Evolutionary conservation across 805 yeast species (phyloP).

Genomic region (Tanozyma kutaoensis): DNA sequence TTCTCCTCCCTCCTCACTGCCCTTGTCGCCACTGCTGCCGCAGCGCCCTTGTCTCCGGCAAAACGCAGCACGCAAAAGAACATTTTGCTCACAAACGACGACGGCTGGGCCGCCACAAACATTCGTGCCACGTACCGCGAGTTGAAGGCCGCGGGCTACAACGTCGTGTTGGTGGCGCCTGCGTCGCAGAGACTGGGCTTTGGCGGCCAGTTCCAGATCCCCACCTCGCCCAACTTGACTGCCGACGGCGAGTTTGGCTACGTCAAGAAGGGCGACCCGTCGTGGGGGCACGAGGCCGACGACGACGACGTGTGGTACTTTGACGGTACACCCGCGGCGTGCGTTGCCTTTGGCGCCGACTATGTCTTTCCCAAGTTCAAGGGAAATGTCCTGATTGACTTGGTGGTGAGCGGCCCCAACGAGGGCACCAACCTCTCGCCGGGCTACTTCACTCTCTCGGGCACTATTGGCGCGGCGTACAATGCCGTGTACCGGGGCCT

Average conservation of each 20-base stretch:
- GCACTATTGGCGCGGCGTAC: constrained; percentile 40
- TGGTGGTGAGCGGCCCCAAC: constrained; percentile 40
- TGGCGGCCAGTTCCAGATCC: constrained; percentile 40
- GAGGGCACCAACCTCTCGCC: constrained; percentile 37
- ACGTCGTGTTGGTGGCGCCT: constrained; percentile 38
- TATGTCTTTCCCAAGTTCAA: constrained; percentile 33
- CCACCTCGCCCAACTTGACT: constrained; percentile 22
- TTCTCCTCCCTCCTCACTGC: neutral
- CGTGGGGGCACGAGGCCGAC: constrained; percentile 39
- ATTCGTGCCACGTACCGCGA: constrained; percentile 42
- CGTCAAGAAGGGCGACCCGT: constrained; percentile 34
- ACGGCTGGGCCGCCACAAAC: constrained; percentile 43
- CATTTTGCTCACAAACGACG: constrained; percentile 41
- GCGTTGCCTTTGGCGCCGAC: constrained; percentile 34
- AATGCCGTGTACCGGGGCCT: constrained; percentile 33
- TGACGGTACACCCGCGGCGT: constrained; percentile 43
- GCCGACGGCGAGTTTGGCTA: constrained; percentile 35
- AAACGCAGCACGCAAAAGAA: too few relatives aligned
- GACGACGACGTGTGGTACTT: constrained; percentile 35
- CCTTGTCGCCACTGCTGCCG: neutral
- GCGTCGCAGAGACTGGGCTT: constrained; percentile 37
- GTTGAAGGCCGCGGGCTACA: constrained; percentile 31
- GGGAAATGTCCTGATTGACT: constrained; percentile 29
- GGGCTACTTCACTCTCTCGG: constrained; percentile 27
- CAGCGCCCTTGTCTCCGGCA: neutral